A percentile compares a stretch with the other conserved stretches of the same genome.
Evolutionary conservation across 2,329 filamentous ascomycete genomes (phyloP).

Genomic region (Ascochyta clinopodiicola): DNA sequence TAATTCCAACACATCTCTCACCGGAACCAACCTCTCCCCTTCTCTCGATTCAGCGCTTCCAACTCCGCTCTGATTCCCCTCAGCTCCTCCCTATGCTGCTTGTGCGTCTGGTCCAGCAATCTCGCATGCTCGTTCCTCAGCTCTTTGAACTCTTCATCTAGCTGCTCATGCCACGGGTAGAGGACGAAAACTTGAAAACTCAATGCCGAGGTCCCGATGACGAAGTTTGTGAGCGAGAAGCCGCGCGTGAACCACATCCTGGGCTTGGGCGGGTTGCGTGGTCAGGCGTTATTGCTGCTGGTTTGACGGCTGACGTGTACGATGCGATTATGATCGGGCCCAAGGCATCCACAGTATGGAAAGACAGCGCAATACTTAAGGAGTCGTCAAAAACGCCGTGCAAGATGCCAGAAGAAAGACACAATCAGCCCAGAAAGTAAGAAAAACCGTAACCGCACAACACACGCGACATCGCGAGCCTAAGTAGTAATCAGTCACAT

Average conservation of each 20-base stretch:
- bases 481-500: conserved; percentile 13
- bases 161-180: conserved; percentile 73
- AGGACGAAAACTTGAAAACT: conserved; percentile 73
- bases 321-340: no score
- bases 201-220: conserved; percentile 69
- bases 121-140: conserved; percentile 64
- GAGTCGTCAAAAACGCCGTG: no score
- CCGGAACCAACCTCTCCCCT: conserved; percentile 1
- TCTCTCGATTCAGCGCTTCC: conserved; percentile 21
- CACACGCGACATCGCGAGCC: neutral
- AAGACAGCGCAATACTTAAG: neutral
- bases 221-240: conserved; percentile 69
- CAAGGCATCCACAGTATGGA: neutral
- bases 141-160: conserved; percentile 67
- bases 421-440: no score
- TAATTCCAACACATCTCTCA: neutral
- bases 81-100: conserved; percentile 29
- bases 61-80: conserved; percentile 32
- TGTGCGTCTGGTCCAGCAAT: conserved; percentile 31
- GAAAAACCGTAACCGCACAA: neutral
- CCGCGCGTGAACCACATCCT: conserved; percentile 57
- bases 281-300: neutral
- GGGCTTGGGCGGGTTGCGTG: neutral
- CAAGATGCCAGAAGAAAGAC: no score
- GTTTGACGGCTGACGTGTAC: neutral